Base-by-base conservation (phyloP, 2,329 filamentous ascomycete species). In the Cercospora canescens region DNA sequence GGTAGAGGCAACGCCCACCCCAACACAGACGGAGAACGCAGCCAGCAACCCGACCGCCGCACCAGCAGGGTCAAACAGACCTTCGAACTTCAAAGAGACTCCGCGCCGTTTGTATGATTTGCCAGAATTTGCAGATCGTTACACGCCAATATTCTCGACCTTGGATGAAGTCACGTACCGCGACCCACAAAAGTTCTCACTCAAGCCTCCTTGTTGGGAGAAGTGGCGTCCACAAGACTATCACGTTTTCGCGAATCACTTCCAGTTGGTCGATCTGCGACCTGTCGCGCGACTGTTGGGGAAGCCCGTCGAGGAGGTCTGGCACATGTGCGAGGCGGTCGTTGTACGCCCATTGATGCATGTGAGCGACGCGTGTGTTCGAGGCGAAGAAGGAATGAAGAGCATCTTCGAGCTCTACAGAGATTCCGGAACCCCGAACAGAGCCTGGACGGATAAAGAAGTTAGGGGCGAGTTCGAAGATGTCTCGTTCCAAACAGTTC, bases 161-260 rank as follows among this genome's bases (percentile, higher is more conserved):
- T 54, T 57, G 2, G 52, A 65, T 11, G 56, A 60, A 11, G 59
- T 68, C 2, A 52, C 64, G 1, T 64, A 61, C 52, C 50, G 37
- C 28, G 69, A 71, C 58, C 59, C 70, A 9, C 52, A 60, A 9
- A 69, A 63, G 34, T 73, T 74, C 66, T 62, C 60, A 24, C 45
- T 71, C 55, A 71, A 71, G 50, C 70, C 72, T 4, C 66, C 71
- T 6, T 70, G 45, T 62, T 74, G 71, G 70, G n/a, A 64, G 6
- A 62, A 68, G 56, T 74, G 72, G 72, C 61, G 55, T 0, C 16
- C 56, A 0, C 1, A 24, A 8, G 61, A 65, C 3, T 73, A 73
- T 56, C 52, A 50, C 16, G 11, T 37, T 35, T 58, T 74, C 50
- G 68, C 65, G 12, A 41, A 67, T 3, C 45, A 68, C 11, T 58